Conservation (phyloP, 768 basidiomycete genomes). For the Amanita rubescens region DNA sequence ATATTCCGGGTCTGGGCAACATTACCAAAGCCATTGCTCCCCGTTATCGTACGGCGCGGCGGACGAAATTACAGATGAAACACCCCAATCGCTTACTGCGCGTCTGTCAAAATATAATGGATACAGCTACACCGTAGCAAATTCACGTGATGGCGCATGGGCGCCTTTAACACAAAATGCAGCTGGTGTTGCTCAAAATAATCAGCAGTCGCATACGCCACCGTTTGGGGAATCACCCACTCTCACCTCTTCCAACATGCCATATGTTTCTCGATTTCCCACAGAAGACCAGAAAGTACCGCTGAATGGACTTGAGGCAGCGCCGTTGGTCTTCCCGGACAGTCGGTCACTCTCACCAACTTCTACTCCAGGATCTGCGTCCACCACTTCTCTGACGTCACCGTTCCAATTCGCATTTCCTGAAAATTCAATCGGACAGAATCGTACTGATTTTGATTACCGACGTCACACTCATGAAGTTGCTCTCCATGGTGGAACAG, state of each 20-base stretch:
- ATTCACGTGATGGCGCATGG: constrained; percentile 35
- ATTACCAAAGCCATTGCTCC: constrained; percentile 42
- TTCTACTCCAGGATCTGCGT: constrained; percentile 52
- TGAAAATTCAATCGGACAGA: constrained; percentile 43
- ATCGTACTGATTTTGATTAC: constrained; percentile 60
- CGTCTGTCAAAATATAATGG: constrained; percentile 47
- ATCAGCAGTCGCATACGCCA: constrained; percentile 2
- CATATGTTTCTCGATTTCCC: constrained; percentile 37
- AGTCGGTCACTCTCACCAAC: constrained; percentile 72
- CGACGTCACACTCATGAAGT: constrained; percentile 56
- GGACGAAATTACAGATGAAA: constrained; percentile 24
- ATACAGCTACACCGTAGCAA: constrained; percentile 35
- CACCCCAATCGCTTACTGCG: constrained; percentile 24
- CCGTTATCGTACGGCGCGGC: constrained; percentile 28
- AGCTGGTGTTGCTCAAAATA: constrained; percentile 25
- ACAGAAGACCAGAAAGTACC: constrained; percentile 52
- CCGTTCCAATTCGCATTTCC: constrained; percentile 63
- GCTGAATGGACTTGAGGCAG: constrained; percentile 42
- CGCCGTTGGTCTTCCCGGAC: constrained; percentile 52
- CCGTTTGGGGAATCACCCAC: constrained; percentile 40
- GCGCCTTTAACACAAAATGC: constrained; percentile 42
- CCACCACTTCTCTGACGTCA: constrained; percentile 58
- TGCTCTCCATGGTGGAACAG: constrained; percentile 66
- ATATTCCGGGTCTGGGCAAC: constrained; percentile 32
- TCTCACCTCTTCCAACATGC: constrained; percentile 34